Evolutionary conservation across 2,329 filamentous ascomycete genomes (phyloP).

Genomic region (Westerdykella ornata): DNA sequence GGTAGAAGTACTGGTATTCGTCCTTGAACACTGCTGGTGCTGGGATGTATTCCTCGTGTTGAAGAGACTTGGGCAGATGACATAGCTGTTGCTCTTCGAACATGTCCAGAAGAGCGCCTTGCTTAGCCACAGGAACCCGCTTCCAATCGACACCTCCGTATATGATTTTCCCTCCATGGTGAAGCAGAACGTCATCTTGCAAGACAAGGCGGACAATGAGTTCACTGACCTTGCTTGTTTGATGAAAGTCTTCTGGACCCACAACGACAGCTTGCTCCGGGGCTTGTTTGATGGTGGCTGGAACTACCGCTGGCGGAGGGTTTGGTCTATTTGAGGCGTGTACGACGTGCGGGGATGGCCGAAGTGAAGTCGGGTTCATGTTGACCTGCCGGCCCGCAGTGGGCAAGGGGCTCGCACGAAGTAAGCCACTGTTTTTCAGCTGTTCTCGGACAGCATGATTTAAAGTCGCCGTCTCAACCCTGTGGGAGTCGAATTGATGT

Average conservation of each 20-base stretch:
- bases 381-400: no score
- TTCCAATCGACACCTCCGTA: slow-evolving; percentile 21
- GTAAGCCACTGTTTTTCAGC: no score
- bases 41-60: slow-evolving; percentile 22
- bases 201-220: slow-evolving; percentile 25
- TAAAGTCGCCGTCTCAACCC: no score
- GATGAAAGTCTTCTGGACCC: slow-evolving; percentile 19
- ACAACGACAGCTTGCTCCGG: slow-evolving; percentile 1
- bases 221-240: slow-evolving; percentile 19
- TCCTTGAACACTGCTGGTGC: slow-evolving; percentile 19
- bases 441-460: no score
- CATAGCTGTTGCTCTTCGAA: slow-evolving; percentile 18
- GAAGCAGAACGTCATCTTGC: slow-evolving; percentile 24
- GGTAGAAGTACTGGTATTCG: slow-evolving; percentile 16
- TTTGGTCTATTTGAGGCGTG: neutral
- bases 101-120: slow-evolving; percentile 14
- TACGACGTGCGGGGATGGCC: neutral
- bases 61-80: slow-evolving; percentile 22
- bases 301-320: neutral
- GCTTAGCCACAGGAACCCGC: slow-evolving; percentile 18
- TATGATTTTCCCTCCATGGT: slow-evolving; percentile 20
- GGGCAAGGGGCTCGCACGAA: no score
- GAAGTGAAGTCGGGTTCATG: no score
- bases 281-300: neutral
- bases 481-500: no score